These are phyloP conservation scores for Boletus edulis DNA, from an alignment of 768 basidiomycete genomes.

Conservation along the genomic window DNA sequence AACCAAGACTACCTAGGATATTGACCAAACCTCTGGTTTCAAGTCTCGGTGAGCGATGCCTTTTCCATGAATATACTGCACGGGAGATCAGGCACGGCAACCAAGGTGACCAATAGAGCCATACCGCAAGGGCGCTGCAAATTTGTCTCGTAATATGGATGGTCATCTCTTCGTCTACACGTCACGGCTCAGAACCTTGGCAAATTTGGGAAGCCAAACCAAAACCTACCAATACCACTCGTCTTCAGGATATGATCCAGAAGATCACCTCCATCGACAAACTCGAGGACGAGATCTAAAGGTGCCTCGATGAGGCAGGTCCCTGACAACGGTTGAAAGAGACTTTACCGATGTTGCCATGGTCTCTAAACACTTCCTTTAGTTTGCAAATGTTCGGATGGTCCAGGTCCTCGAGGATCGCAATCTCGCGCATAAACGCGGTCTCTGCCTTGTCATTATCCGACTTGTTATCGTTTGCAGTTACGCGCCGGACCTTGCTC, in stretches of 20 bases:
- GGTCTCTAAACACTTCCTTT: slow-evolving; percentile 72
- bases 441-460: slow-evolving; percentile 30
- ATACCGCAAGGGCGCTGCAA: slow-evolving; percentile 73
- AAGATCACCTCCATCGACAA: slow-evolving; percentile 85
- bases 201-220: background rate
- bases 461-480: slow-evolving; percentile 30
- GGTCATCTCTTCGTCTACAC: slow-evolving; percentile 52
- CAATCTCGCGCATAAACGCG: slow-evolving; percentile 67
- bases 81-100: slow-evolving; percentile 1
- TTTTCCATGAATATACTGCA: slow-evolving; percentile 63
- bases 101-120: slow-evolving; percentile 17
- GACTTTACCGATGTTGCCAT: slow-evolving; percentile 55
- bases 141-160: slow-evolving; percentile 79
- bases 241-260: slow-evolving; percentile 71
- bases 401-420: slow-evolving; percentile 70
- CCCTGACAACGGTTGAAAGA: background rate
- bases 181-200: background rate
- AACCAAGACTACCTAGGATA: background rate
- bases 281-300: slow-evolving; percentile 79
- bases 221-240: slow-evolving; percentile 57
- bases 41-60: slow-evolving; percentile 92
- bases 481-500: slow-evolving; percentile 41
- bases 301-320: slow-evolving; percentile 25
- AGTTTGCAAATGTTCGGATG: slow-evolving; percentile 84
- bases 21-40: slow-evolving; percentile 70